Conservation (phyloP, 179 eudicot genomes). For the Carnegiea gigantea region DNA sequence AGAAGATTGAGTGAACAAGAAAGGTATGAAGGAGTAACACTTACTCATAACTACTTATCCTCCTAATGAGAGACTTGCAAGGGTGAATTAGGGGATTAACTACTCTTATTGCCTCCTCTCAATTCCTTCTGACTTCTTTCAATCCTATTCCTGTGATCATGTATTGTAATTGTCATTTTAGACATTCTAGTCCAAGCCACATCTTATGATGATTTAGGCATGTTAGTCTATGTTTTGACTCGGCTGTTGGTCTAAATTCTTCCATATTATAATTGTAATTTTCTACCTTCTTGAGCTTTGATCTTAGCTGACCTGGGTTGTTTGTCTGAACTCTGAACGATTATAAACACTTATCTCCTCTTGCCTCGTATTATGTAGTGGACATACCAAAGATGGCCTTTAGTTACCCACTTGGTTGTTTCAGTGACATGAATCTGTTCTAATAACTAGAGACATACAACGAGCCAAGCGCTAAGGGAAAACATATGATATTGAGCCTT, state of each 20-base stretch:
- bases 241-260: background rate
- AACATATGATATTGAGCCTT: background rate
- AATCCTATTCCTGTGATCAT: too few species aligned
- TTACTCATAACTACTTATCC: too few species aligned
- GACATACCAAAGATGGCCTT: background rate
- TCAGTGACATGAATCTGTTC: background rate
- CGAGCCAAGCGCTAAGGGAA: background rate
- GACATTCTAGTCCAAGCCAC: background rate
- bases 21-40: too few species aligned
- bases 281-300: too few species aligned
- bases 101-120: background rate
- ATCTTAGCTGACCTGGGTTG: too few species aligned
- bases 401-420: background rate
- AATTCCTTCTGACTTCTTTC: background rate
- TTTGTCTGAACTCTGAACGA: too few species aligned
- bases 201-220: background rate
- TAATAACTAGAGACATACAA: background rate
- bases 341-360: too few species aligned
- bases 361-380: background rate
- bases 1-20: too few species aligned
- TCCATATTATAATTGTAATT: too few species aligned
- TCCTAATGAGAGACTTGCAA: too few species aligned
- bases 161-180: background rate
- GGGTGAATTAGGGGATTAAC: too few species aligned
- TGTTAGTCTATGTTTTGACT: too few species aligned